Conservation (phyloP, 1,284 basidiomycete genomes). For the Ustilago cynodontis region DNA sequence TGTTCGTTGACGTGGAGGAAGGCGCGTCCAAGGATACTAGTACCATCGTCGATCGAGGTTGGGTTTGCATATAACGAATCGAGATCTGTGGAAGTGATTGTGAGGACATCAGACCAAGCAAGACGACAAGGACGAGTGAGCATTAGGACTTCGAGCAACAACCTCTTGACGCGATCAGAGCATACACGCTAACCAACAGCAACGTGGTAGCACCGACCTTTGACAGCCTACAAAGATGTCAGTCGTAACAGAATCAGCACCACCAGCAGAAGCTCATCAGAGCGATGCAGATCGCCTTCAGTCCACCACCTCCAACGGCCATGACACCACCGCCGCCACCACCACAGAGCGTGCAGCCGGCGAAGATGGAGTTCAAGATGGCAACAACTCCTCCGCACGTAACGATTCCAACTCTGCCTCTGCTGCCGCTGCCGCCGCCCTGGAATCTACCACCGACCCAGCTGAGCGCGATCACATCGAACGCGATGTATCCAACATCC, state of each 20-base stretch:
- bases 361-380: neutral
- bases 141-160: neutral
- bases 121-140: neutral
- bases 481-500: conserved; percentile 62
- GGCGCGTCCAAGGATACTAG: neutral
- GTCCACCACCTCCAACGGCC: neutral
- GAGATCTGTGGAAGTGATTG: neutral
- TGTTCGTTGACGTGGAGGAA: neutral
- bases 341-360: neutral
- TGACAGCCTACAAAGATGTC: conserved; percentile 14
- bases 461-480: conserved; percentile 48
- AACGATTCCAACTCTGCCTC: conserved; percentile 9
- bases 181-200: neutral
- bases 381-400: neutral
- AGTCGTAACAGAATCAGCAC: conserved; percentile 15
- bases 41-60: neutral
- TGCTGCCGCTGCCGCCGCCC: conserved; percentile 4
- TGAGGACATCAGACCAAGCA: neutral
- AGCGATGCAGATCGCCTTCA: neutral
- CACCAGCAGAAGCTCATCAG: neutral
- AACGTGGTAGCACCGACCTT: neutral
- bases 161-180: neutral
- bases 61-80: neutral
- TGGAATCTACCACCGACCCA: conserved; percentile 13
- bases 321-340: conserved; percentile 2